Conservation (phyloP, 2,329 filamentous ascomycete genomes). For the Phyllosticta citriasiana region DNA sequence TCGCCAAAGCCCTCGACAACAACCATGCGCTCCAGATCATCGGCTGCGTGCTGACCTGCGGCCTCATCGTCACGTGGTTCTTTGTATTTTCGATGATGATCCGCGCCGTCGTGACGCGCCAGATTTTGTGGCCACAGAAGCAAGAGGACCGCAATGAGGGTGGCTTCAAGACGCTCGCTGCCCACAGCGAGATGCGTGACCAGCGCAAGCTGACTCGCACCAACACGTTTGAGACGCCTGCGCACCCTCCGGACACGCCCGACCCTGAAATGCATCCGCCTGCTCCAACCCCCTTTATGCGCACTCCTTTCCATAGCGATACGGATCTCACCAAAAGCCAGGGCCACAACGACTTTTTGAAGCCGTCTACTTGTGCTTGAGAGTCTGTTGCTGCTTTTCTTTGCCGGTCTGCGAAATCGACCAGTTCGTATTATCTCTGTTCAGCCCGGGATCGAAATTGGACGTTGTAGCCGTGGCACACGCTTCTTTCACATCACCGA, state of each 20-base stretch:
- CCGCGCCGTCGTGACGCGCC: conserved; percentile 51
- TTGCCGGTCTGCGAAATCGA: too few species aligned
- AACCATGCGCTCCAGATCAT: conserved; percentile 50
- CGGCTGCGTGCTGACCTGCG: conserved; percentile 56
- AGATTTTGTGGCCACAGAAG: conserved; percentile 70
- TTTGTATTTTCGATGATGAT: conserved; percentile 63
- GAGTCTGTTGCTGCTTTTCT: not conserved
- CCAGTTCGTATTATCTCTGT: too few species aligned
- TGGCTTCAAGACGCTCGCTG: conserved; percentile 35
- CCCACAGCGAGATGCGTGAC: conserved; percentile 1
- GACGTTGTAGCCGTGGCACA: too few species aligned
- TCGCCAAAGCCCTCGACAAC: conserved; percentile 42
- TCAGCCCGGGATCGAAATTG: too few species aligned
- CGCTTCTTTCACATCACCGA: too few species aligned
- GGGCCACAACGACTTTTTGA: not conserved
- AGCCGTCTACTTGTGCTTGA: not conserved
- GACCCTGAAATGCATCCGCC: not conserved
- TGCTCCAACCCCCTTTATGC: conserved; percentile 3
- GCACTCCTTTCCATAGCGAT: conserved; percentile 1
- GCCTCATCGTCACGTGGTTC: conserved; percentile 57
- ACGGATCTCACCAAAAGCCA: not conserved
- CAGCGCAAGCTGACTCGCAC: conserved; percentile 1
- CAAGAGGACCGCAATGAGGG: conserved; percentile 55
- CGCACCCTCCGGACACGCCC: not conserved
- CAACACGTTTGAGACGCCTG: not conserved